Conservation (phyloP, 257 asterid genomes). For the Linaria vulgaris region DNA sequence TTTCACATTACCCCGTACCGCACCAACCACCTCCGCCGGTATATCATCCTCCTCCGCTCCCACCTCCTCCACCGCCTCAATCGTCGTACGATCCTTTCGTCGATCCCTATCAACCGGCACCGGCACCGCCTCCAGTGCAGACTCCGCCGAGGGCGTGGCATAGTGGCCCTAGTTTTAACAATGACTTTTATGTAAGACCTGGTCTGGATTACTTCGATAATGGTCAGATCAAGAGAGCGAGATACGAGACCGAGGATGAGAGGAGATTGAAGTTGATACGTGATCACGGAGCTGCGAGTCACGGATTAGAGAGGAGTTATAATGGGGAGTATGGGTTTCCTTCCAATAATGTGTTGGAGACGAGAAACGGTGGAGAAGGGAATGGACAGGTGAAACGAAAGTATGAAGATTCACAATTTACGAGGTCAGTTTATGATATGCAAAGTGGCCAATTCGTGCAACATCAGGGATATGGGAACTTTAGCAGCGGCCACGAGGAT, state of each 20-base stretch:
- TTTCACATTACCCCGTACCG: conserved; percentile 8
- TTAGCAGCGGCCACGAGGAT: conserved; percentile 19
- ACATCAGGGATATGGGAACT: conserved; percentile 34
- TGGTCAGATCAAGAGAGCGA: conserved; percentile 52
- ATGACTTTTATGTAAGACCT: conserved; percentile 33
- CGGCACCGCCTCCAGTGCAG: conserved; percentile 28
- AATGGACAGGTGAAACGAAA: conserved; percentile 26
- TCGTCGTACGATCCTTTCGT: conserved; percentile 58
- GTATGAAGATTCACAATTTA: conserved; percentile 27
- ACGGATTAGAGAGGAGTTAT: conserved; percentile 27
- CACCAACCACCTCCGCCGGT: conserved; percentile 39
- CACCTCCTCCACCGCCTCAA: conserved; percentile 41
- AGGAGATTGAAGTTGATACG: conserved; percentile 77
- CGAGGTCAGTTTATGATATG: conserved; percentile 19
- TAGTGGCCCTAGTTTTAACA: conserved; percentile 32
- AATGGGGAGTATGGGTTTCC: conserved; percentile 28
- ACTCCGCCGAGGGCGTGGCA: conserved; percentile 48
- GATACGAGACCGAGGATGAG: conserved; percentile 61
- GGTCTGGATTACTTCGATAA: conserved; percentile 33
- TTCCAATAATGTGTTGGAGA: conserved; percentile 17
- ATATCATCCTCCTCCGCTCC: conserved; percentile 32
- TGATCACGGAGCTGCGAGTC: conserved; percentile 57
- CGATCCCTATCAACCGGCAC: conserved; percentile 44
- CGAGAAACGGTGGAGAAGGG: conserved; percentile 28
- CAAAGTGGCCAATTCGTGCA: conserved; percentile 31